These are phyloP conservation scores for Acephala macrosclerotiorum DNA, from an alignment of 2,329 filamentous ascomycete species.

Conservation along the genomic window DNA sequence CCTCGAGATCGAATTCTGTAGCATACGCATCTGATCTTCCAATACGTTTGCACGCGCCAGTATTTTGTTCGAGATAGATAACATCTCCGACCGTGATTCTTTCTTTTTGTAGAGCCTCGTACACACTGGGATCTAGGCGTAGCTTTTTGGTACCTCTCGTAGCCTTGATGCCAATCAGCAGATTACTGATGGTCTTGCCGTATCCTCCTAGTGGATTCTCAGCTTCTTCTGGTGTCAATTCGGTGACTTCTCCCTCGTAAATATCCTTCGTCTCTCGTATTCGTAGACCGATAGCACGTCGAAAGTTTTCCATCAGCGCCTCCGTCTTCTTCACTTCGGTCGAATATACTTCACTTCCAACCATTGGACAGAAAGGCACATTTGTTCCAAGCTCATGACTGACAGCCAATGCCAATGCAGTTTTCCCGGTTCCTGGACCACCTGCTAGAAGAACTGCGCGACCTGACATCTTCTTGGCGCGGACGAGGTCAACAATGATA, in stretches of 20 bases:
- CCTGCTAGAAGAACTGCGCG: conserved; percentile 92
- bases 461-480: conserved; percentile 96
- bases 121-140: conserved; percentile 95
- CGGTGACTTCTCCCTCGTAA: conserved; percentile 98
- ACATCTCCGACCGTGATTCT: conserved; percentile 95
- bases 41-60: conserved; percentile 95
- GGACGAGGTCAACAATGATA: conserved; percentile 94
- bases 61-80: conserved; percentile 99
- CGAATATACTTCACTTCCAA: conserved; percentile 97
- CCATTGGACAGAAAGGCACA: conserved; percentile 98
- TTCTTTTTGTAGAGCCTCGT: conserved; percentile 99
- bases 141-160: conserved; percentile 98
- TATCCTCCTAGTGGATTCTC: conserved; percentile 98
- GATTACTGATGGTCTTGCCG: conserved; percentile 95
- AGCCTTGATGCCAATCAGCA: conserved; percentile 93
- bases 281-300: conserved; percentile 92
- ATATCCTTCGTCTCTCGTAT: conserved; percentile 99
- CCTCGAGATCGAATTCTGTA: conserved; percentile 97
- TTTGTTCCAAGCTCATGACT: conserved; percentile 98
- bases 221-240: conserved; percentile 95
- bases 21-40: conserved; percentile 96
- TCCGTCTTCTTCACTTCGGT: conserved; percentile 99
- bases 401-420: conserved; percentile 91
- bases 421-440: conserved; percentile 96
- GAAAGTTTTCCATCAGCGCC: conserved; percentile 98